Evolutionary conservation across 2,329 filamentous ascomycete genomes (phyloP).

Genomic region (Aspergillus carbonarius): DNA sequence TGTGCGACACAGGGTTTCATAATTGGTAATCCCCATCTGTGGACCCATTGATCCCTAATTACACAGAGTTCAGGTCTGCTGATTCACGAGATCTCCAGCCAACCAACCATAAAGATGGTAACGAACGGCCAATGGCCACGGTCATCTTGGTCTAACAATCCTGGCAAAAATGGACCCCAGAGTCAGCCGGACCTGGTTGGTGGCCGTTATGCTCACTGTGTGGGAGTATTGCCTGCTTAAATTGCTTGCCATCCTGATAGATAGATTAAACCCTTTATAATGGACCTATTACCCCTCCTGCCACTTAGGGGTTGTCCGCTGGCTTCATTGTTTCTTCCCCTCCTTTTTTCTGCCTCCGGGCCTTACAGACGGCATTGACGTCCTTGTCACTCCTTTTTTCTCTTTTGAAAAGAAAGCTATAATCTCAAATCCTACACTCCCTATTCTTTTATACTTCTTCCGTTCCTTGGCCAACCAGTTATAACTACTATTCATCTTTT

Average conservation of each 20-base stretch:
- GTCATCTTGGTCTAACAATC: not conserved
- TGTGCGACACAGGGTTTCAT: not conserved
- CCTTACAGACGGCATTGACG: constrained; percentile 12
- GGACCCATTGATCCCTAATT: not conserved
- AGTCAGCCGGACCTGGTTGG: not conserved
- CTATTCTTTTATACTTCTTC: not conserved
- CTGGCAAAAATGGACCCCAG: not conserved
- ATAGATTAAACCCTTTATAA: not conserved
- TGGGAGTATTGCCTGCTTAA: too few species aligned
- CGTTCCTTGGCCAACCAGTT: not conserved
- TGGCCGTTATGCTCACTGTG: not conserved
- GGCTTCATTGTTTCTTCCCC: constrained; percentile 1
- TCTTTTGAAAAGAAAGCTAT: not conserved
- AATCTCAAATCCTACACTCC: not conserved
- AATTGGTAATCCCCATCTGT: not conserved
- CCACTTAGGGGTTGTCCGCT: not conserved
- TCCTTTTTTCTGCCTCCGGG: not conserved
- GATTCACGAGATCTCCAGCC: not conserved
- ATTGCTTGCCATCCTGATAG: not conserved
- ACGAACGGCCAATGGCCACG: not conserved
- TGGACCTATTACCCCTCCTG: not conserved
- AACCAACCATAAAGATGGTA: not conserved
- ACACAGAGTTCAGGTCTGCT: not conserved
- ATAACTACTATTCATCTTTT: not conserved
- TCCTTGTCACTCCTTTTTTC: constrained; percentile 14